A percentile compares a stretch with the other conserved stretches of the same genome.
These are phyloP conservation scores for Larix kaempferi DNA, from an alignment of 75 land plant genomes.

Conservation along the genomic window DNA sequence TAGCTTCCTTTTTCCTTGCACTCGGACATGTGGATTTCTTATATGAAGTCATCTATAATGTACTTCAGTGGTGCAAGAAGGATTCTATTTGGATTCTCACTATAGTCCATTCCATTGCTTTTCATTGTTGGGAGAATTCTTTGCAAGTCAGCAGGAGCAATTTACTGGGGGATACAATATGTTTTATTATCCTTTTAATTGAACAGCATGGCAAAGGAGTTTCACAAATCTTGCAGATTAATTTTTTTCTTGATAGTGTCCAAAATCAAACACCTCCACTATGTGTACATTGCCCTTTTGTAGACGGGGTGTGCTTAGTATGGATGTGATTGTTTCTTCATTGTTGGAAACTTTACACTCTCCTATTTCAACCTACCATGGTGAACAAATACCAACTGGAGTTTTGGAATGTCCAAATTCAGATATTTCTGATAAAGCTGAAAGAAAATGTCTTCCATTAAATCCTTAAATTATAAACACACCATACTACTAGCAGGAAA, in stretches of 20 bases:
- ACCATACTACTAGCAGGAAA: no score
- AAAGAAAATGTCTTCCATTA: no score
- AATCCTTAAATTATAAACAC: no score
- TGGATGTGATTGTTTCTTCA: conserved; percentile 18
- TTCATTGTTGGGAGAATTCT: conserved; percentile 29
- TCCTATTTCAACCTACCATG: neutral
- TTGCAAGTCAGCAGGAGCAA: conserved; percentile 4
- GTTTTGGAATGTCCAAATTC: neutral
- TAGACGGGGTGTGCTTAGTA: conserved; percentile 17
- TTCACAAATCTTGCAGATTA: no score
- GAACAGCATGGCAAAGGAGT: no score
- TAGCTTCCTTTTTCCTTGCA: conserved; percentile 40
- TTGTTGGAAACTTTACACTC: conserved; percentile 23
- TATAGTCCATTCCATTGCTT: conserved; percentile 43
- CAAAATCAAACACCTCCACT: no score
- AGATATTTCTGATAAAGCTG: neutral
- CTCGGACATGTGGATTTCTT: conserved; percentile 19
- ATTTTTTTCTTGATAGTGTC: no score
- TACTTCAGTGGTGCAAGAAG: conserved; percentile 14
- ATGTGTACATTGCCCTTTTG: no score
- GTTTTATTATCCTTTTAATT: no score
- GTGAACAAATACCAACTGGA: neutral
- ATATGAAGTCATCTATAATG: conserved; percentile 32
- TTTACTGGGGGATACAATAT: no score
- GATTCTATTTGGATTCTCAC: conserved; percentile 25